Base-by-base conservation (phyloP, 176 grass and related monocot genomes). In the Alopecurus myosuroides region DNA sequence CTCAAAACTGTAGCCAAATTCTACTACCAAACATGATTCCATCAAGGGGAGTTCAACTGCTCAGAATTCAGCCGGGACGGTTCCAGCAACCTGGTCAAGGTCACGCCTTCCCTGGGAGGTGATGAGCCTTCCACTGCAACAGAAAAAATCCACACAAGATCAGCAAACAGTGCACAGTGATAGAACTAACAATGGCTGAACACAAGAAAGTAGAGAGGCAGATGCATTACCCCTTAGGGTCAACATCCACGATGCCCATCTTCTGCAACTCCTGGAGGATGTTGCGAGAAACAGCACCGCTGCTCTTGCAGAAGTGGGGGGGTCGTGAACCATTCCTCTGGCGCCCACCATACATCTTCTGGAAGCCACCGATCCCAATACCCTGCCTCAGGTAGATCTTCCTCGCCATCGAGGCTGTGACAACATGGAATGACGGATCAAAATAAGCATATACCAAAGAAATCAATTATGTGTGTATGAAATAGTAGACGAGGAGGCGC, bases 371-470 rank as follows among this genome's bases (percentile, higher is more conserved):
- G 1, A 94, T 88, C 79, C 92, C 92, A 36, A 94, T 89, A n/a
- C 92, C 92, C 28, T 92, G 81, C 72, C 92, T 92, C 44, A 94
- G 82, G 76, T 94, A 94, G 70, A 94, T 94, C 85, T 94, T 92
- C 66, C 93, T 92, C 7, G 90, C 90, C 70, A 94, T 94, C 0
- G 93, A 94, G 49, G 93, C 93, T 94, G 60, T 19, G 4, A 70
- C 7, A 19, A 48, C 31, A 69, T 9, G 1, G 77, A 51, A 63
- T 20, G 57, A 26, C 3, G 26, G 0, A 45, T 30, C 0, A 81
- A 13, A 26, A n/a, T 64, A 46, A 23, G 7, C 23, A 14, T 11
- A 12, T 13, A 6, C 0, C 11, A 9, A 26, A 44, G 9, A 74
- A 19, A 20, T 60, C 12, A 11, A 49, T 18, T 23, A 15, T 41